Evolutionary conservation across 1,139 yeast genomes (phyloP), one percentile per base, ranked within the genome.

Genomic region (Candida gigantensis): DNA sequence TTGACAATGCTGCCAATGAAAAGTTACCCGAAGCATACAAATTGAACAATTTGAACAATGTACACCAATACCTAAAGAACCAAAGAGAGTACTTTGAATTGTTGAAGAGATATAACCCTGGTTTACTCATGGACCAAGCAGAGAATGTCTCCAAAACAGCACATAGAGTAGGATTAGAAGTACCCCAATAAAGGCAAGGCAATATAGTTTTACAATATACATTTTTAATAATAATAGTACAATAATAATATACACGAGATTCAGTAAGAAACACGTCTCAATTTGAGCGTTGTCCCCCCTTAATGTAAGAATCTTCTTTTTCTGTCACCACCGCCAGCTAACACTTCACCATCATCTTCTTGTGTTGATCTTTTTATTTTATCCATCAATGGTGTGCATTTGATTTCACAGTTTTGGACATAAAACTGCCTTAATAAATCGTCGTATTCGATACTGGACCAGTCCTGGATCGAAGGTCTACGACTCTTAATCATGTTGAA

Each of bases 31-130:
- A 25, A 11, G 39, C 35, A 4, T 40, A 46, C 25, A 38, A 42
- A 32, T 25, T 35, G 27, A 43, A 45, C 28, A 44, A 77, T 46
- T 68, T 83, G 39, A 42, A 52, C 7, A 82, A 80, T 49, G 68
- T 81, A 9, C 56, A 70, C 15, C 61, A 63, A 3, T 90, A 80
- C 52, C 66, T 90, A 39, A 68, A 70, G 33, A 79, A 84, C 45
- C 97, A 90, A 58, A 72, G 95, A 45, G 78, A 72, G 8, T 90
- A 88, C 61, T 80, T 79, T 43, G 92, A 84, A 46, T 71, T 92
- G 38, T 68, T 90, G 35, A 94, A 85, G 46, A 74, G 95, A 48
- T 90, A 90, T 60, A 88, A 90, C 53, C 92, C 95, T 2, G 95
- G 95, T 1, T 71, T 85, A 45, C 76, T 77, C 27, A 77, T 84